Base-by-base conservation (phyloP, 2,329 filamentous ascomycete genomes). In the Talaromyces sp. region DNA sequence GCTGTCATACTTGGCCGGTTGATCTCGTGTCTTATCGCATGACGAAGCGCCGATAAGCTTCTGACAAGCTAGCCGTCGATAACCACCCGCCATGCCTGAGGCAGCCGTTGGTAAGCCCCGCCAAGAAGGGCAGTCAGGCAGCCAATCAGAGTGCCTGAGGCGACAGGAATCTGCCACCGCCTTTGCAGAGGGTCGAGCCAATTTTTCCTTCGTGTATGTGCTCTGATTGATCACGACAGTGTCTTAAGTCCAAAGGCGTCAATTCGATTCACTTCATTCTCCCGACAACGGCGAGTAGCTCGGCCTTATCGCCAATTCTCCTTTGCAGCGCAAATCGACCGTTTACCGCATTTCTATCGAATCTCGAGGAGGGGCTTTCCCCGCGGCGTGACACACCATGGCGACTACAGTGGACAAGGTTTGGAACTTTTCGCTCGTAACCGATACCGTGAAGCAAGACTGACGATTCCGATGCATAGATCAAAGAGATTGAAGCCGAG, bases 331-430 rank as follows among this genome's bases (percentile, higher is more conserved):
- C 16, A 35, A 21, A 54, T 54, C 11, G 28, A 37, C n/a, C 5
- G 1, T 2, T 54, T 35, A 3, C 21, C 25, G 25, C 46, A 31
- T n/a, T n/a, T 9, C 5, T 52, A 18, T 37, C 31, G 3, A 40
- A 58, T 7, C 16, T 57, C 7, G 23, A 40, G 31, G 21, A 42
- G 31, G 25, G 39, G 31, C 14, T 31, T n/a, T 42, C 55, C 35
- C 55, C 35, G 35, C 55, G 7, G 55, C 50, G 50, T 54, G 39
- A 52, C 21, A 52, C 63, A 90, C 78, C 73, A 98, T 98, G 95
- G 84, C 93, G 84, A 98, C 93, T 65, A 98, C 93, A 46, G 92
- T 97, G 76, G 93, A 98, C 73, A 98, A 98, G 89, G 92, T 91
- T n/a, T 75, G 69, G 84, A 42, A 39, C 28, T 4, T 21, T n/a